Evolutionary conservation across 257 asterid species (phyloP).

Genomic region (Solanum okadae): DNA sequence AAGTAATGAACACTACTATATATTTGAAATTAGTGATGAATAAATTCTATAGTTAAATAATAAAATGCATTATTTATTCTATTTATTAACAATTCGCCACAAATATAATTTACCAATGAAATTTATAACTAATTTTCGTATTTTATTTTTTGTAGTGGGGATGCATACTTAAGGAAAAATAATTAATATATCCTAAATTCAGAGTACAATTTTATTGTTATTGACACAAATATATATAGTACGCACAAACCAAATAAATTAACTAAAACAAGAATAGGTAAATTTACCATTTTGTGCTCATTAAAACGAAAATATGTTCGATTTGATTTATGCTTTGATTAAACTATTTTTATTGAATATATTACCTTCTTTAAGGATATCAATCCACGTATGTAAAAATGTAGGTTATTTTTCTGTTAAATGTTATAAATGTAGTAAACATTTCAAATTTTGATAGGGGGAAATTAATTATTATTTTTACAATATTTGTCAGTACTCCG

Average conservation of each 20-base stretch:
- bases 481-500: neutral
- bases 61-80: neutral
- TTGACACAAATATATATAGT: neutral
- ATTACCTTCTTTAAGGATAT: neutral
- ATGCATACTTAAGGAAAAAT: neutral
- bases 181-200: neutral
- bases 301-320: too few species aligned
- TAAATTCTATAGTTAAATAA: neutral
- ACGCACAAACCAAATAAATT: neutral
- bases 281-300: too few species aligned
- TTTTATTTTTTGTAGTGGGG: neutral
- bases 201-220: neutral
- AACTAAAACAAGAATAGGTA: neutral
- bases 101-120: too few species aligned
- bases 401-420: too few species aligned
- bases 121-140: neutral
- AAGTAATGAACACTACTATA: neutral
- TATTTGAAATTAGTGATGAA: neutral
- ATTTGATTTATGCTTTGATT: too few species aligned
- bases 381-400: neutral
- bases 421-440: neutral
- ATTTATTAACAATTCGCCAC: too few species aligned
- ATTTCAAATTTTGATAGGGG: neutral
- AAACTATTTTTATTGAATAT: too few species aligned
- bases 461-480: too few species aligned